Evolutionary conservation across 2,329 filamentous ascomycete species (phyloP).

Genomic region (Botrytis deweyae): DNA sequence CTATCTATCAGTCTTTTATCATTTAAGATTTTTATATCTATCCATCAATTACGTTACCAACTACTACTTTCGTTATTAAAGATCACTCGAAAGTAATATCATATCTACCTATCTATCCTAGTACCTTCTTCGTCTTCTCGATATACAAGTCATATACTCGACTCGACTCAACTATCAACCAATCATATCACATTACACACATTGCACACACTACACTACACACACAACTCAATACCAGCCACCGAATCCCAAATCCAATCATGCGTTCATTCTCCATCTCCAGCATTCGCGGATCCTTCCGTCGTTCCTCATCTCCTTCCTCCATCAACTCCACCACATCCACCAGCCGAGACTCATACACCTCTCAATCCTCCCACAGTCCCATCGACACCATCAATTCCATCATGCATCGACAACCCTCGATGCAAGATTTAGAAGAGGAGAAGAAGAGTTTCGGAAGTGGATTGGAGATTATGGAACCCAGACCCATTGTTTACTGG

Average conservation of each 20-base stretch:
- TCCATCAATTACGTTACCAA: neutral
- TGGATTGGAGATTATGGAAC: slow-evolving; percentile 59
- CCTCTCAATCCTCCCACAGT: slow-evolving; percentile 45
- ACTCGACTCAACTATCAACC: neutral
- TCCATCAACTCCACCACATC: slow-evolving; percentile 36
- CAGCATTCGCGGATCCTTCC: slow-evolving; percentile 54
- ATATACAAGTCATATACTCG: neutral
- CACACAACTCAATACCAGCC: neutral
- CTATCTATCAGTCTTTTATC: neutral
- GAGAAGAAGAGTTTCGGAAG: slow-evolving; percentile 53
- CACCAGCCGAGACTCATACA: slow-evolving; percentile 41
- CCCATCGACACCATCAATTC: slow-evolving; percentile 54
- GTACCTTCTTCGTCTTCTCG: neutral
- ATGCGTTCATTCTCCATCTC: slow-evolving; percentile 46
- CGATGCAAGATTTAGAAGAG: slow-evolving; percentile 56
- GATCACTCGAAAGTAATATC: neutral
- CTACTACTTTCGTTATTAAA: neutral
- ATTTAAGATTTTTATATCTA: neutral
- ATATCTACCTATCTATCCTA: neutral
- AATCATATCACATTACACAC: neutral
- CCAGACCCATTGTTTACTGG: slow-evolving; percentile 62
- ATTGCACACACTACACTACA: neutral
- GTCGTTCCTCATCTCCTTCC: slow-evolving; percentile 47
- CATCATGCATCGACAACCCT: slow-evolving; percentile 58
- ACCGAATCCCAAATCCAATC: slow-evolving; percentile 18